These are phyloP conservation scores for Hypoxylon sp. DNA, from an alignment of 2,329 filamentous ascomycete genomes.

Conservation along the genomic window DNA sequence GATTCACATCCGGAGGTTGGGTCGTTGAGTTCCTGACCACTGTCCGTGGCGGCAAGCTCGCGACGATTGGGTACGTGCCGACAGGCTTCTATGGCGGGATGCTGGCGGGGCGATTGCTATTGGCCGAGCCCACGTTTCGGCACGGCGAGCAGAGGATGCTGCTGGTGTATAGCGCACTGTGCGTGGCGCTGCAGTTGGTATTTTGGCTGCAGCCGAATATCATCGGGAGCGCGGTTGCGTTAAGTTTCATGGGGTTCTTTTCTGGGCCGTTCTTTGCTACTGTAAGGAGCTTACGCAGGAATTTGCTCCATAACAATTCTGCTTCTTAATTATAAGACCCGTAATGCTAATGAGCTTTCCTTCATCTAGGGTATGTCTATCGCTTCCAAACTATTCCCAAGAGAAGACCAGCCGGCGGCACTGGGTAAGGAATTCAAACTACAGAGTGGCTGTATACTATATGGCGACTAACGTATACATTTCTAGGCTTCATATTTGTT, in stretches of 20 bases:
- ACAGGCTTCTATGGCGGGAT: conserved; percentile 72
- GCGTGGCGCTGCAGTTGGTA: conserved; percentile 69
- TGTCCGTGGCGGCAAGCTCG: conserved; percentile 70
- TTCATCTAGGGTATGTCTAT: conserved; percentile 64
- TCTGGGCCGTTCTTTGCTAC: conserved; percentile 69
- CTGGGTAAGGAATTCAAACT: conserved; percentile 56
- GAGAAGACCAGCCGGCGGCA: conserved; percentile 63
- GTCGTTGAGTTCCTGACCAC: conserved; percentile 75
- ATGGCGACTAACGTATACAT: not conserved
- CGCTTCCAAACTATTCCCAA: conserved; percentile 64
- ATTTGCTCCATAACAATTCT: too few species aligned
- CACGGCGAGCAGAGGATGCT: conserved; percentile 73
- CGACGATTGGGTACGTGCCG: conserved; percentile 69
- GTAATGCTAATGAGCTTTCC: conserved; percentile 2
- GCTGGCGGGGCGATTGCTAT: conserved; percentile 69
- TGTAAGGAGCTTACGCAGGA: too few species aligned
- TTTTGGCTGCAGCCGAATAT: conserved; percentile 79
- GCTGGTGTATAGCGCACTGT: conserved; percentile 66
- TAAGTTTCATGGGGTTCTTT: conserved; percentile 69
- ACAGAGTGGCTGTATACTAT: not conserved
- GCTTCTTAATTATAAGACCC: too few species aligned
- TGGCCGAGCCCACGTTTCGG: conserved; percentile 72
- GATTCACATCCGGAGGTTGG: conserved; percentile 72
- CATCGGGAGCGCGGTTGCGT: conserved; percentile 63
- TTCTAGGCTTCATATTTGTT: conserved; percentile 63